phyloP scores from a whole-genome alignment of 2,329 filamentous ascomycete species.

The Xylaria sp. region DNA sequence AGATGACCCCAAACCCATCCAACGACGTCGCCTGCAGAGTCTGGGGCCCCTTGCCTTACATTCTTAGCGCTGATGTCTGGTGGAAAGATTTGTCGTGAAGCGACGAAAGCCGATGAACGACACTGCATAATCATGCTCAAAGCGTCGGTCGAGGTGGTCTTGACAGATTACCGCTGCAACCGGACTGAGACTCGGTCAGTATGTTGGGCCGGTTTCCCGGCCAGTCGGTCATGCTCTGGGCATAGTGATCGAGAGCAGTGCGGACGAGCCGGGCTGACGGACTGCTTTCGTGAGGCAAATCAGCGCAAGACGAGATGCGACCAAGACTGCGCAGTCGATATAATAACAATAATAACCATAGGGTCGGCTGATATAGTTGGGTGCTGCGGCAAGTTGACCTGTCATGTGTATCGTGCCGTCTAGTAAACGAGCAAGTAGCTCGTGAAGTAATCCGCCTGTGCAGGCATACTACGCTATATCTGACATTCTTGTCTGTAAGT shows the following conservation, averaged over 20 bases:
- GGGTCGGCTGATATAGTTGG: too few relatives aligned
- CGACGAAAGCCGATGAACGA: neutral
- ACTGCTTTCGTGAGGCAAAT: neutral
- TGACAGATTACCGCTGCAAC: neutral
- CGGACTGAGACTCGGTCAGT: neutral
- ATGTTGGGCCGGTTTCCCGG: neutral
- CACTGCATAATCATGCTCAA: neutral
- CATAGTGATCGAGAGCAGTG: neutral
- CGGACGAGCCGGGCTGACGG: neutral
- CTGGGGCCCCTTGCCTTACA: conserved; percentile 45
- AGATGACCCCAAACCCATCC: conserved; percentile 6
- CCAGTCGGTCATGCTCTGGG: neutral
- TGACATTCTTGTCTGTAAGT: too few relatives aligned
- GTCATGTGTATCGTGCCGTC: too few relatives aligned
- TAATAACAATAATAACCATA: too few relatives aligned
- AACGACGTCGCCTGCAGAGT: conserved; percentile 34
- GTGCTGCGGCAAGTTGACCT: too few relatives aligned
- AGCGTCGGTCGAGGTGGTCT: neutral
- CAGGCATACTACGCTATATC: too few relatives aligned
- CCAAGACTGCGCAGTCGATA: too few relatives aligned
- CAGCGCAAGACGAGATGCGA: too few relatives aligned
- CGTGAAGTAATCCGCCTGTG: too few relatives aligned
- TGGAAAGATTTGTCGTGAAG: conserved; percentile 15
- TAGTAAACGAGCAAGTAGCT: too few relatives aligned
- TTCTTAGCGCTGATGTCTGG: conserved; percentile 41